Percentiles rank a stretch among this genome's conserved stretches.
phyloP scores from a whole-genome alignment of 2,329 filamentous ascomycete genomes.

The Aspergillus glaucus region DNA sequence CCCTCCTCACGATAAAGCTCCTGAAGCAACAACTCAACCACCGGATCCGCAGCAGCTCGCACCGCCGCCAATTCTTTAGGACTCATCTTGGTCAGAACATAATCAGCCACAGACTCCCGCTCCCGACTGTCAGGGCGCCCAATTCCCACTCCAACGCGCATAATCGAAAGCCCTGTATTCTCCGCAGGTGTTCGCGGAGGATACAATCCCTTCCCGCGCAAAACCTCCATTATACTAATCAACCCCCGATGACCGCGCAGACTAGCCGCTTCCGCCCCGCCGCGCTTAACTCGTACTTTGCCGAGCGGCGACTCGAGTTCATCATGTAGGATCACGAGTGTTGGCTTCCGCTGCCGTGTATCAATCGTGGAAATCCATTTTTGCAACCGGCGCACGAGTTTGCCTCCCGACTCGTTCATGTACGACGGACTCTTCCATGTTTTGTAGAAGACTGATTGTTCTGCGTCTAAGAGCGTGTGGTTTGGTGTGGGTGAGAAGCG shows the following conservation, averaged over 20 bases:
- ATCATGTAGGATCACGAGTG: constrained; percentile 77
- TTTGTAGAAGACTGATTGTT: constrained; percentile 20
- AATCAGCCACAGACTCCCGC: constrained; percentile 60
- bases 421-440: constrained; percentile 63
- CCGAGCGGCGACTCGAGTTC: constrained; percentile 73
- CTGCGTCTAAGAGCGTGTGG: constrained; percentile 32
- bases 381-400: constrained; percentile 61
- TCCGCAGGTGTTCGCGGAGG: constrained; percentile 27
- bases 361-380: constrained; percentile 23
- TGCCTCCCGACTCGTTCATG: constrained; percentile 81
- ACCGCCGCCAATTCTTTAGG: constrained; percentile 46
- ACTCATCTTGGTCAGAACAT: constrained; percentile 68
- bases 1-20: constrained; percentile 34
- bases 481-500: constrained; percentile 40
- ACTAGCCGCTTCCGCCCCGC: constrained; percentile 49
- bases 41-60: constrained; percentile 42
- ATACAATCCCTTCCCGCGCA: constrained; percentile 42
- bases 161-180: constrained; percentile 30
- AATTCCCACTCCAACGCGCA: constrained; percentile 75
- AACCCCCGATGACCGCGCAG: constrained; percentile 69
- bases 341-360: constrained; percentile 15
- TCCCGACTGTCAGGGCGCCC: constrained; percentile 70
- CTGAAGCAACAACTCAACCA: constrained; percentile 49
- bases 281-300: constrained; percentile 57
- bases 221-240: constrained; percentile 55